phyloP scores from a whole-genome alignment of 768 basidiomycete species.

The Tricholoma saponaceum region DNA sequence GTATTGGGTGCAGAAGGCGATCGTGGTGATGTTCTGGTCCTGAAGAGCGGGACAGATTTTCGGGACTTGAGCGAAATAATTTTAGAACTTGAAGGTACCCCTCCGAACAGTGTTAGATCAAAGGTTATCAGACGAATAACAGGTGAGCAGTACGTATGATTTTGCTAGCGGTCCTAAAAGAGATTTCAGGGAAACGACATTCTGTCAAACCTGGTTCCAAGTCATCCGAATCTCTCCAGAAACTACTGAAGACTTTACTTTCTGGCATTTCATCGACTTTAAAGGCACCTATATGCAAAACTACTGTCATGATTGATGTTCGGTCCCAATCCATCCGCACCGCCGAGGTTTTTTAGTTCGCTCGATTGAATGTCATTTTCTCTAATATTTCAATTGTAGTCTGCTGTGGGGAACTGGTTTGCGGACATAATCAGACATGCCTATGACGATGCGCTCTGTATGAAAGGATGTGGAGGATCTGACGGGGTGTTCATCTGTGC shows the following conservation, averaged over 20 bases:
- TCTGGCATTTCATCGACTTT: slow-evolving; percentile 66
- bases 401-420: slow-evolving; percentile 76
- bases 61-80: slow-evolving; percentile 76
- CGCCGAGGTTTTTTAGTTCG: slow-evolving; percentile 46
- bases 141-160: slow-evolving; percentile 35
- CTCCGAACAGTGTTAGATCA: slow-evolving; percentile 57
- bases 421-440: slow-evolving; percentile 81
- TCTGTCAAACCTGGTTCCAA: slow-evolving; percentile 53
- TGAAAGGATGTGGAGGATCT: slow-evolving; percentile 58
- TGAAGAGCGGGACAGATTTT: slow-evolving; percentile 91
- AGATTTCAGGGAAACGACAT: slow-evolving; percentile 58
- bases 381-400: slow-evolving; percentile 33
- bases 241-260: slow-evolving; percentile 59
- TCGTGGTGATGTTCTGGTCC: slow-evolving; percentile 61
- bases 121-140: slow-evolving; percentile 59
- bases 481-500: slow-evolving; percentile 82
- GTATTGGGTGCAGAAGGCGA: slow-evolving; percentile 72
- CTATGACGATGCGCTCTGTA: slow-evolving; percentile 66
- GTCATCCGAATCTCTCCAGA: slow-evolving; percentile 49
- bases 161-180: background rate
- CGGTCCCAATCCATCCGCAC: slow-evolving; percentile 73
- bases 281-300: slow-evolving; percentile 72
- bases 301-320: slow-evolving; percentile 63
- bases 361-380: background rate
- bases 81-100: slow-evolving; percentile 56